Evolutionary conservation across 2,329 filamentous ascomycete genomes (phyloP).

Genomic region (Monilinia laxa): DNA sequence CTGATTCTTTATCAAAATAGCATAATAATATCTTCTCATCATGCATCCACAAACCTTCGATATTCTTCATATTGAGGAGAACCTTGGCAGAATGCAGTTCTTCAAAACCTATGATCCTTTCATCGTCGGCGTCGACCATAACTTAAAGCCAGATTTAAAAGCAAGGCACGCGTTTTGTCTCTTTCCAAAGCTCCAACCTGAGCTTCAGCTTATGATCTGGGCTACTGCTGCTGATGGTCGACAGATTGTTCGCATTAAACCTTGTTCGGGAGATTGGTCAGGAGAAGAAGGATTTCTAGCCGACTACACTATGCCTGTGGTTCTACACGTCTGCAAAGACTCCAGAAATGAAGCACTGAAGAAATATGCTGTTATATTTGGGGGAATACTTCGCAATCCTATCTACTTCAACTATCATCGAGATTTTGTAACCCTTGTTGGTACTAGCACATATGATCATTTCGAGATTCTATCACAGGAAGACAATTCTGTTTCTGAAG

Average conservation of each 20-base stretch:
- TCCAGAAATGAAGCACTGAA: conserved; percentile 16
- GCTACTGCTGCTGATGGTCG: not conserved
- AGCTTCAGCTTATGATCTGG: conserved; percentile 17
- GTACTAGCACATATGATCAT: not conserved
- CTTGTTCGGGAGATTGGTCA: not conserved
- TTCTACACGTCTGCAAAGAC: conserved; percentile 8
- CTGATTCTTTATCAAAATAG: not conserved
- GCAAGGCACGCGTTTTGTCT: not conserved
- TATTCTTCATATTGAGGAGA: not conserved
- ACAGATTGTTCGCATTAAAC: conserved; percentile 8
- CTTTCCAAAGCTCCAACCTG: not conserved
- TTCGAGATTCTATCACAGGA: not conserved
- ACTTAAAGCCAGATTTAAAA: not conserved
- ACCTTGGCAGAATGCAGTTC: not conserved
- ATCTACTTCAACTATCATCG: conserved; percentile 19
- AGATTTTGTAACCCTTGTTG: conserved; percentile 13
- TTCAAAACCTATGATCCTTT: not conserved
- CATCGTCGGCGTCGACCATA: conserved; percentile 4
- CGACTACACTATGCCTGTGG: not conserved
- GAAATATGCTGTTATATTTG: conserved; percentile 4
- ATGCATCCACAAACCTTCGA: conserved; percentile 11
- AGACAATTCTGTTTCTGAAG: not conserved
- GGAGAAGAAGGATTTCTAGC: not conserved
- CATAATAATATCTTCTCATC: too few species aligned
- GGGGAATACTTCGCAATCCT: not conserved